These are phyloP conservation scores for Eucalyptus urophylla DNA, from an alignment of 345 rosid genomes.

Conservation along the genomic window DNA sequence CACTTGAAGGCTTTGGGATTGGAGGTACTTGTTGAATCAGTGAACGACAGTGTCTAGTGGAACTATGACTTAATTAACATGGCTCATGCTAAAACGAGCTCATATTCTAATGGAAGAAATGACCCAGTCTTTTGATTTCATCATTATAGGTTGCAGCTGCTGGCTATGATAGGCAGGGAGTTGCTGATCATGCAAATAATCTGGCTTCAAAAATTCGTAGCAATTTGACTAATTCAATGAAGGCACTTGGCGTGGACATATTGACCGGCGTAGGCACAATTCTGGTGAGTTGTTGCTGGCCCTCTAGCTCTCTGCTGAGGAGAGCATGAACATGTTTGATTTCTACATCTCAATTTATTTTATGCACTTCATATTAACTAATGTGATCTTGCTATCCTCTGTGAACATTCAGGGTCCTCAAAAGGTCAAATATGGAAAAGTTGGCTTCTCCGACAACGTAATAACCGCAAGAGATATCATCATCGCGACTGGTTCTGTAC, in stretches of 20 bases:
- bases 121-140: not conserved
- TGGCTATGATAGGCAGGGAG: conserved; percentile 90
- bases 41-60: not conserved
- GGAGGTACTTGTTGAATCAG: conserved; percentile 36
- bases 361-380: not conserved
- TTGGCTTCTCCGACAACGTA: conserved; percentile 34
- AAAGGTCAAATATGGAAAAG: conserved; percentile 80
- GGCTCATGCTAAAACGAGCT: not conserved
- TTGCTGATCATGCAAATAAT: conserved; percentile 95
- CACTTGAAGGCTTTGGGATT: conserved; percentile 93
- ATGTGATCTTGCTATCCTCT: not conserved
- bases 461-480: conserved; percentile 76
- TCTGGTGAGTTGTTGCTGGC: conserved; percentile 34
- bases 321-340: not conserved
- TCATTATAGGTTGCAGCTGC: conserved; percentile 74
- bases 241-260: conserved; percentile 91
- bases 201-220: conserved; percentile 83
- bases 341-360: not conserved
- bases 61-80: not conserved
- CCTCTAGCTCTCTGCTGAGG: not conserved
- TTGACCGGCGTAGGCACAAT: conserved; percentile 79
- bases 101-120: not conserved
- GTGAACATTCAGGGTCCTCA: conserved; percentile 62
- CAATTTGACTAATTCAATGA: conserved; percentile 89
- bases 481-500: conserved; percentile 96